Evolutionary conservation across 192 early-diverging fungal species (phyloP), one percentile per base, ranked within the genome.

Genomic region (Chytriomyces confervae): DNA sequence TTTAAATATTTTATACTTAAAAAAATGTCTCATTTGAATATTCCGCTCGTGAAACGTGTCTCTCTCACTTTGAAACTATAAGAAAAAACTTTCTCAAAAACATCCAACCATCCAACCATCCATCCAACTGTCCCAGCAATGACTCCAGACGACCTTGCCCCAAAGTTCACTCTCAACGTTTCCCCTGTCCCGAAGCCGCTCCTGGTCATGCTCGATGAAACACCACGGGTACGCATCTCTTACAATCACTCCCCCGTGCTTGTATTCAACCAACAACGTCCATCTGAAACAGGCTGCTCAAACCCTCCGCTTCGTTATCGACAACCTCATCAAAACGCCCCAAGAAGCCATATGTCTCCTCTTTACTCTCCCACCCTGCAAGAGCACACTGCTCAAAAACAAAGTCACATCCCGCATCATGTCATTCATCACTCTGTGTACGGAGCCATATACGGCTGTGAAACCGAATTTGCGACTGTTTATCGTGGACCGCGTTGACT

Each of bases 281-380:
- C 36, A 1, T 36, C 36, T 36, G 36, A 36, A 11, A 29, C 27
- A 77, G 75, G 75, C 75, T 9, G 75, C 75, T 29, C 75, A 77
- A 67, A 77, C 75, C 27, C 66, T 77, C 63, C 62, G 75, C 4
- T 77, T 77, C 75, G 65, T 50, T 23, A 65, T 77, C 65, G 75
- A 77, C 62, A 67, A 77, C 66, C 53, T 77, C 23, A 69, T 68
- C 62, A 43, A 77, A 43, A 57, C 75, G 49, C 49, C 44, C 1
- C 23, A 29, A 16, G 75, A 77, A 53, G 46, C 11, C 13, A 48
- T 77, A 45, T 29, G 23, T 29, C 44, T 77, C 50, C 8, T 77
- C 29, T 65, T 67, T 50, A 23, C 48, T 29, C 62, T 77, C 18
- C 75, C 75, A 18, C 50, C 75, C 7, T 18, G 13, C 36, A 77